phyloP scores from a whole-genome alignment of 768 basidiomycete genomes.

The Paxillus rubicundulus region DNA sequence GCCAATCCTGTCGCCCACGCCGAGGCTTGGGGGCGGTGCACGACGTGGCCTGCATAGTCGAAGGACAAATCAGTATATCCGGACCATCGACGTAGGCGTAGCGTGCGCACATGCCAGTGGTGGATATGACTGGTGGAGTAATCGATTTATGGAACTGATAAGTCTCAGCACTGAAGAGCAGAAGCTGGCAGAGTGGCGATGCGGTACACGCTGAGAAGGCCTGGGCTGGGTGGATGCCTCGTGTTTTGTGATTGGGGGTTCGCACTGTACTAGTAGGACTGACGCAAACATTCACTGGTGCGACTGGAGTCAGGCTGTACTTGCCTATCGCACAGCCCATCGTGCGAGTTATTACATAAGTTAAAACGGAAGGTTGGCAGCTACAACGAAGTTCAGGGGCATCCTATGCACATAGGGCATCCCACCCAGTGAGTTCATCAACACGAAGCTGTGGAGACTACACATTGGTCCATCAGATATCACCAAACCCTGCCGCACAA shows the following conservation, averaged over 20 bases:
- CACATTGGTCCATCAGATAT: too few species aligned
- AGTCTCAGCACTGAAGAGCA: not conserved
- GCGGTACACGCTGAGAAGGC: not conserved
- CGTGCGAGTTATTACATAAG: too few species aligned
- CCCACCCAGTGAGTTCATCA: too few species aligned
- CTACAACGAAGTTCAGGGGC: too few species aligned
- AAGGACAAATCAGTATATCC: conserved; percentile 1
- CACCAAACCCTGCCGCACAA: too few species aligned
- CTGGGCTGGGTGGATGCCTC: conserved; percentile 9
- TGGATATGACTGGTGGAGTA: not conserved
- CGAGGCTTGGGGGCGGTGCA: conserved; percentile 24
- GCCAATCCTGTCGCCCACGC: conserved; percentile 47
- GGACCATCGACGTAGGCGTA: conserved; percentile 1
- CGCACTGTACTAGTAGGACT: not conserved
- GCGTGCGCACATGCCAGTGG: conserved; percentile 22
- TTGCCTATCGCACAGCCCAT: too few species aligned
- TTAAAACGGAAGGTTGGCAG: too few species aligned
- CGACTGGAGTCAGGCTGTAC: not conserved
- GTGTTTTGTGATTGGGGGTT: conserved; percentile 10
- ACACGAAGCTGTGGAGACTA: too few species aligned
- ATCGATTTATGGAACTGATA: too few species aligned
- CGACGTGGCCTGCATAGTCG: conserved; percentile 19
- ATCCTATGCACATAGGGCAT: too few species aligned
- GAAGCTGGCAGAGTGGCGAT: not conserved
- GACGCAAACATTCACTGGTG: conserved; percentile 2